Evolutionary conservation across 345 rosid species (phyloP).

Genomic region (Ricinus communis): DNA sequence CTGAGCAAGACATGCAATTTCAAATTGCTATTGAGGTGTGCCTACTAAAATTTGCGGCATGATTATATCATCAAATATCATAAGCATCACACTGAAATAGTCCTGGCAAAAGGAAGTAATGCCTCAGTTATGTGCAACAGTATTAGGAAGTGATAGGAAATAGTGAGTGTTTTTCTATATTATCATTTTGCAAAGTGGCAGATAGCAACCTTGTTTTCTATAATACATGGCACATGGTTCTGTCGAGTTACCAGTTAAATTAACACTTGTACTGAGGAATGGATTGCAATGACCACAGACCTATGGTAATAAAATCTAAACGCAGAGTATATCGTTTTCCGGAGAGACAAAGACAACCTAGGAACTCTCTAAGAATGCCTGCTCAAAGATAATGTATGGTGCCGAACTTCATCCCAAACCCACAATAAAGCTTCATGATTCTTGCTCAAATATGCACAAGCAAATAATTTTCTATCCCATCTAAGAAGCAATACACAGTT

Average conservation of each 20-base stretch:
- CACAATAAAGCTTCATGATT: not conserved
- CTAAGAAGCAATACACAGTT: not conserved
- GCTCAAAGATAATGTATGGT: not conserved
- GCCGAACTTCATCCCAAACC: not conserved
- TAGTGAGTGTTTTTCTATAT: not conserved
- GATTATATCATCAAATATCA: not conserved
- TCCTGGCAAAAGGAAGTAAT: too few species aligned
- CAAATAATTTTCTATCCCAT: not conserved
- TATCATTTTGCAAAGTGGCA: not conserved
- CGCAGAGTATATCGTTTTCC: too few species aligned
- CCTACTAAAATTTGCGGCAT: not conserved
- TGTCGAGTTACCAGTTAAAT: not conserved
- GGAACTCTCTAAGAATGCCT: not conserved
- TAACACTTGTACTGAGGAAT: too few species aligned
- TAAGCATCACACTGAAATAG: not conserved
- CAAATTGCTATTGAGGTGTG: not conserved
- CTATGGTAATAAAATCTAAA: too few species aligned
- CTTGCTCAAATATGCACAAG: constrained; percentile 1
- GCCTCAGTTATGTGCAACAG: too few species aligned
- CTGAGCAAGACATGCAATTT: not conserved
- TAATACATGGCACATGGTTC: not conserved
- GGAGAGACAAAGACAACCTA: not conserved
- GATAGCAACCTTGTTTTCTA: not conserved
- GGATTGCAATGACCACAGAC: too few species aligned
- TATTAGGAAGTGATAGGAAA: too few species aligned